These are phyloP conservation scores for Asterophora lycoperdoides DNA, from an alignment of 768 basidiomycete genomes.

Conservation along the genomic window DNA sequence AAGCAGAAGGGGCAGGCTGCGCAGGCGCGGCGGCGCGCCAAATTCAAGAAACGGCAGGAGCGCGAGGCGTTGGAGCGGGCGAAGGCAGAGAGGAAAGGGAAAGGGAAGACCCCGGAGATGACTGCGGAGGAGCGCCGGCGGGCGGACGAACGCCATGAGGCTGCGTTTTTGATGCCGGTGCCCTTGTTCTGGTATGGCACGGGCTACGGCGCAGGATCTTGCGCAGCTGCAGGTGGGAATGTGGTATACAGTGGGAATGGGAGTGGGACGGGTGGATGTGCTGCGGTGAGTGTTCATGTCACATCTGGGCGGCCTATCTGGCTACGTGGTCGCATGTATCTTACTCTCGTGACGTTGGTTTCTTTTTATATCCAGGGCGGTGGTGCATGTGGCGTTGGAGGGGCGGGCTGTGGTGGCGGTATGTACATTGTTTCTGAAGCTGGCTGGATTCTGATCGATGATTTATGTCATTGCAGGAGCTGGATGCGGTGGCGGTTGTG, in stretches of 20 bases:
- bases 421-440: too few relatives aligned
- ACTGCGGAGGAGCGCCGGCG: neutral
- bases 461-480: neutral
- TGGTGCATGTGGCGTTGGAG: neutral
- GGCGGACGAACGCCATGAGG: neutral
- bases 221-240: neutral
- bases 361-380: neutral
- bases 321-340: too few relatives aligned
- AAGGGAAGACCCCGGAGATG: neutral
- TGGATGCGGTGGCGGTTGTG: neutral
- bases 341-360: neutral
- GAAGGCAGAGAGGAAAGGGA: neutral
- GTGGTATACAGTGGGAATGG: neutral
- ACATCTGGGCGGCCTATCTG: neutral
- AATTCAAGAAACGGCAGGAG: neutral
- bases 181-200: neutral
- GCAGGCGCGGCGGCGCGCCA: neutral
- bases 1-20: neutral
- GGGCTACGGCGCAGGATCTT: neutral
- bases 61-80: neutral
- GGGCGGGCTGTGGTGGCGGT: neutral
- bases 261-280: neutral
- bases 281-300: neutral
- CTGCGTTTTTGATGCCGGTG: neutral
- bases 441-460: neutral